A percentile compares a stretch with the other conserved stretches of the same genome.
Conservation (phyloP, 2,329 filamentous ascomycete species). For the Allantophomopsis lycopodina region DNA sequence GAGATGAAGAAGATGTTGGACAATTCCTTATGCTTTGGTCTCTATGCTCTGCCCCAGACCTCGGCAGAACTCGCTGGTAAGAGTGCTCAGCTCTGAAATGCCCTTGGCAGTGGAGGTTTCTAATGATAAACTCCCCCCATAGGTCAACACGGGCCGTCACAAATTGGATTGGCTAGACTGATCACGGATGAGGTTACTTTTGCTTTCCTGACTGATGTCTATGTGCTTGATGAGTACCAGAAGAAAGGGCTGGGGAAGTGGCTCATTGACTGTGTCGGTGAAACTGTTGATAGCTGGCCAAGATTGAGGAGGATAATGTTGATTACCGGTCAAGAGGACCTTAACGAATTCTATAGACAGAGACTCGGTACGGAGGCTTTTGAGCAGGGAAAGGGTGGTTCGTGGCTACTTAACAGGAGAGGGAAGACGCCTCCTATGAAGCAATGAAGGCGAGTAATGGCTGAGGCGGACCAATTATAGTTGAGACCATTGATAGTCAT, state of each 20-base stretch:
- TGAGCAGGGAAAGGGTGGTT: not conserved
- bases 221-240: conserved; percentile 44
- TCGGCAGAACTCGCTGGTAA: conserved; percentile 20
- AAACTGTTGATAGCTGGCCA: conserved; percentile 40
- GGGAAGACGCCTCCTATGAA: not conserved
- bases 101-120: not conserved
- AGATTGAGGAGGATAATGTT: conserved; percentile 45
- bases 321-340: conserved; percentile 21
- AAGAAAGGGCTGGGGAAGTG: conserved; percentile 49
- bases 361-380: not conserved
- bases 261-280: conserved; percentile 46
- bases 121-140: conserved; percentile 1
- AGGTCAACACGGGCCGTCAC: conserved; percentile 14
- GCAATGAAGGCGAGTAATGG: not conserved
- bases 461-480: no score
- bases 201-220: conserved; percentile 58
- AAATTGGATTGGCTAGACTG: conserved; percentile 46
- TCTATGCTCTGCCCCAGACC: conserved; percentile 30
- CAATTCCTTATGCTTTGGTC: conserved; percentile 43
- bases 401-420: not conserved
- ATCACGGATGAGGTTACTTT: conserved; percentile 58
- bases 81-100: not conserved
- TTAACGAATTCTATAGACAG: not conserved
- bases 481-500: no score
- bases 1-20: conserved; percentile 36